Base-by-base conservation (phyloP, 2,329 filamentous ascomycete genomes). In the Penicillium sp. region DNA sequence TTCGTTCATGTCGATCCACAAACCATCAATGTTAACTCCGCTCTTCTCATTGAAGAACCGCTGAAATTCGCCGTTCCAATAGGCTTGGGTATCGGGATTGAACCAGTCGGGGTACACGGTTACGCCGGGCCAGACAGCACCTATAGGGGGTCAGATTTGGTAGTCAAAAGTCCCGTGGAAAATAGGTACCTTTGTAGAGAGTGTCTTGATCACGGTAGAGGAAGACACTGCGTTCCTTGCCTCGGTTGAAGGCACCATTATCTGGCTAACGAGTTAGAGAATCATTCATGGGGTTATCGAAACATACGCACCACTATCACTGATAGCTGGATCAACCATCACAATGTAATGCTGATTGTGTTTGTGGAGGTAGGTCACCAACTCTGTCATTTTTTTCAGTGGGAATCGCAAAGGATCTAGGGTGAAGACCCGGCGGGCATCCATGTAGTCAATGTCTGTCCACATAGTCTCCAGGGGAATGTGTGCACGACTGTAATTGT, bases 41-140 rank as follows among this genome's bases (percentile, higher is more conserved):
- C 75, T 80, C 0, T 85, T 77, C 0, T 82, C 73, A 58, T 81
- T 73, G 75, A 93, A 92, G 76, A 90, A 90, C 1, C 68, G 71
- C 0, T 69, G 72, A 63, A 93, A 88, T 68, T 93, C 83, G 5
- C 80, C 79, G 61, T 85, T 86, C 90, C 90, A 93, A 72, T 86
- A 95, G 1, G 75, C 67, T 48, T 86, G 81, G 1, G 85, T 84
- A 51, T 85, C 84, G 8, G 82, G 80, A 19, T 86, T 77, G 68
- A 92, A 91, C 90, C 90, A 93, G 70, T 93, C 90, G 0, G 88
- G 88, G 73, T 87, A 91, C 11, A 83, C 87, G 0, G 87, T 84
- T 14, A 86, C 82, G 46, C 90, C 90, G 6, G 90, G 87, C 90
- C 90, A 93, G 22, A 93, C 90, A 16, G 91, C 88, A 16, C 89